A percentile compares a stretch with the other conserved stretches of the same genome.
These are phyloP conservation scores for Leishmania aethiopica DNA, from an alignment of 208 protist species.

Conservation along the genomic window DNA sequence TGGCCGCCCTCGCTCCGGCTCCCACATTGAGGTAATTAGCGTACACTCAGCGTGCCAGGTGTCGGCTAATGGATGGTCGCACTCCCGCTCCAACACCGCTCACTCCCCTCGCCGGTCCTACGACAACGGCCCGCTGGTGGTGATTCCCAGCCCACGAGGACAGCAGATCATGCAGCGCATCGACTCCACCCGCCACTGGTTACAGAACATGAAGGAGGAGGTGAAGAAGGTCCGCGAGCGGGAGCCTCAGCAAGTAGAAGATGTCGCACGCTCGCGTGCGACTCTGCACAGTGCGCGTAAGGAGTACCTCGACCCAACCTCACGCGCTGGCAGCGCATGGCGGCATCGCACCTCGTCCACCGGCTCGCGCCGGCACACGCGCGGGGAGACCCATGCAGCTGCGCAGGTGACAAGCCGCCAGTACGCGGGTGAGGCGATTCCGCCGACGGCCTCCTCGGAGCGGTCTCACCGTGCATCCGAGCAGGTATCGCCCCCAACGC, in stretches of 20 bases:
- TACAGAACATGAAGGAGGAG: conserved; percentile 53
- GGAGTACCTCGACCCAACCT: background rate
- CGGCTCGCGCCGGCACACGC: conserved; percentile 7
- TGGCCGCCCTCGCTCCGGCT: conserved; percentile 27
- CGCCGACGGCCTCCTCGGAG: background rate
- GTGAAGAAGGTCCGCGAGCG: conserved; percentile 33
- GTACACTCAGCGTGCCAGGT: conserved; percentile 26
- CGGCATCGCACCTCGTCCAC: conserved; percentile 26
- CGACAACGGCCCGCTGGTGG: conserved; percentile 13
- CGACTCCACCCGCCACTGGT: conserved; percentile 54
- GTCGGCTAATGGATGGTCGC: conserved; percentile 16
- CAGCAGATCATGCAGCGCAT: conserved; percentile 40
- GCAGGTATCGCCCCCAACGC: background rate
- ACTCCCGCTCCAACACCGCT: conserved; percentile 12
- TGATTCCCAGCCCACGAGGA: conserved; percentile 22
- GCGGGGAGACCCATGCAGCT: background rate
- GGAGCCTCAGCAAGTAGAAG: conserved; percentile 10
- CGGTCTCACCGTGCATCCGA: conserved; percentile 1
- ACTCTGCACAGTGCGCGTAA: background rate
- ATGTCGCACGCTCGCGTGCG: background rate
- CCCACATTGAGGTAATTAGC: conserved; percentile 52
- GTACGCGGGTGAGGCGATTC: background rate
- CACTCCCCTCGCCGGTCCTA: conserved; percentile 29
- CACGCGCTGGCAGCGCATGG: background rate
- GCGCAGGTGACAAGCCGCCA: conserved; percentile 15